Base-by-base conservation (phyloP, 2,329 filamentous ascomycete genomes). In the Colletotrichum sublineola region DNA sequence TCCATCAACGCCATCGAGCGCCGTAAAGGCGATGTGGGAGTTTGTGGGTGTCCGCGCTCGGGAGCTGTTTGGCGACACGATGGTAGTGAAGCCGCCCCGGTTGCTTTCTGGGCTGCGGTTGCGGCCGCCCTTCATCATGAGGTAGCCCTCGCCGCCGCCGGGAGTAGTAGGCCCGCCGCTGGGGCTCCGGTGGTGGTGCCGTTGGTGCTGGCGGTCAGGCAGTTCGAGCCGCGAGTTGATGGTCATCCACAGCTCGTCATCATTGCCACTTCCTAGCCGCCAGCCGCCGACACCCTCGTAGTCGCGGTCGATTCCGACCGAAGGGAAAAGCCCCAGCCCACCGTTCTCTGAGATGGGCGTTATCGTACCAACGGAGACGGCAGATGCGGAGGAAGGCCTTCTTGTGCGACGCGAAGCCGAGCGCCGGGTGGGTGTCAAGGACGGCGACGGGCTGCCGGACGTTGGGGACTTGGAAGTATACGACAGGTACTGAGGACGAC, bases 221-320 rank as follows among this genome's bases (percentile, higher is more conserved):
- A 88, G 77, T 73, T 88, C 86, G 9, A 88, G 80, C 14, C 86
- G 80, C 1, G 86, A 87, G 75, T 88, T 88, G 73, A 88, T 87
- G 56, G 83, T 85, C 24, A 84, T 85, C 87, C 87, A 89, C 42
- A 83, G 75, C 5, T 75, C 79, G 44, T 82, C 81, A 18, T 82
- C 81, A 38, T 88, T 85, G 66, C 86, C 83, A 44, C 78, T 77
- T 15, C 80, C 78, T 20, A 89, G 74, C 60, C 88, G 81, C 88
- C 88, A 91, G 3, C 89, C 89, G 24, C 89, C 89, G 2, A 91
- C 79, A 9, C 89, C 89, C 75, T 91, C 89, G 74, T 86, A 91
- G 76, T 91, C 89, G 40, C 89, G 81, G 65, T 87, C 85, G 4
- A 87, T 80, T 0, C 87, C 87, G 44, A 87, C 79, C 72, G 84